These are phyloP conservation scores for Albatrellus ellisii DNA, from an alignment of 768 basidiomycete genomes.

Conservation along the genomic window DNA sequence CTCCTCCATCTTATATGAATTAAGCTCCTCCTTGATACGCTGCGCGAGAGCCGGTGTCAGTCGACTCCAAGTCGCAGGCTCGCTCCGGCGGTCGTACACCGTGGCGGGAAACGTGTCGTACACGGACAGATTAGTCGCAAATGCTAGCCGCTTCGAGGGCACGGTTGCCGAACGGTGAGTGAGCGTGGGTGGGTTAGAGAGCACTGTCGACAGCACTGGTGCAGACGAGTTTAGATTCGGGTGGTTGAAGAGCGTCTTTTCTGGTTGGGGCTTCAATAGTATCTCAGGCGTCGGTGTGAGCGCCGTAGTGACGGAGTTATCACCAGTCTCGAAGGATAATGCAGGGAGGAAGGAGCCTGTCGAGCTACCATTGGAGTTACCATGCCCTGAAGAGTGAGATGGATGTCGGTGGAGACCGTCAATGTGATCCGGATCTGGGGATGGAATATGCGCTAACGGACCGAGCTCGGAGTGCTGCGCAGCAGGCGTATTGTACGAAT, in stretches of 20 bases:
- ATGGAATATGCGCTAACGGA: constrained; percentile 71
- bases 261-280: constrained; percentile 22
- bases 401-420: constrained; percentile 66
- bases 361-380: constrained; percentile 2
- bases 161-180: constrained; percentile 62
- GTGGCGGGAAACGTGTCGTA: constrained; percentile 92
- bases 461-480: constrained; percentile 46
- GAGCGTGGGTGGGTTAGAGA: constrained; percentile 35
- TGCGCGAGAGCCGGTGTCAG: constrained; percentile 91
- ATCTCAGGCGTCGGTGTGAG: constrained; percentile 10
- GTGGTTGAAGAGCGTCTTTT: constrained; percentile 59
- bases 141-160: constrained; percentile 63
- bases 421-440: constrained; percentile 76
- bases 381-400: constrained; percentile 36
- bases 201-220: constrained; percentile 61
- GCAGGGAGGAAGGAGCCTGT: constrained; percentile 33
- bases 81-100: constrained; percentile 89
- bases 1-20: constrained; percentile 98
- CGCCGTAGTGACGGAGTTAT: constrained; percentile 24
- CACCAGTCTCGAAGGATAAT: constrained; percentile 38
- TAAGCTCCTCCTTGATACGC: constrained; percentile 95
- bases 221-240: constrained; percentile 72
- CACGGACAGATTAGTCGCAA: constrained; percentile 86
- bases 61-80: constrained; percentile 94
- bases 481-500: constrained; percentile 60